phyloP scores from a whole-genome alignment of 257 asterid species.

The Jacaranda copaia region DNA sequence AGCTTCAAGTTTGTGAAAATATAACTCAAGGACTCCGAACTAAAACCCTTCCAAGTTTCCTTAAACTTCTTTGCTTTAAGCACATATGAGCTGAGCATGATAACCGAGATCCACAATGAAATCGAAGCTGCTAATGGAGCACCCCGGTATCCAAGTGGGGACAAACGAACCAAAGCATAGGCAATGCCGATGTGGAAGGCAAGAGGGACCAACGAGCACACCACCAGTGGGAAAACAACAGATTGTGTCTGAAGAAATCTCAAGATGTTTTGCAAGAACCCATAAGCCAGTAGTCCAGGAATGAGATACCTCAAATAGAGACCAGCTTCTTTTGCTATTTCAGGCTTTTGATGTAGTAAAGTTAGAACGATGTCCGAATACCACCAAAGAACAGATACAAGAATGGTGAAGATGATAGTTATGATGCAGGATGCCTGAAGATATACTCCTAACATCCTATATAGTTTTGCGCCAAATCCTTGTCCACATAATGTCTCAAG shows the following conservation, averaged over 20 bases:
- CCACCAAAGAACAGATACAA: slow-evolving; percentile 69
- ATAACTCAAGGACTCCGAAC: slow-evolving; percentile 45
- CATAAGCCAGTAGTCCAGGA: slow-evolving; percentile 77
- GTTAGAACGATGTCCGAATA: slow-evolving; percentile 52
- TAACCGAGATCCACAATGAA: slow-evolving; percentile 67
- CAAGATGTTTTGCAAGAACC: slow-evolving; percentile 63
- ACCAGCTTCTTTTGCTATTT: slow-evolving; percentile 60
- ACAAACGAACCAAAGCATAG: slow-evolving; percentile 53
- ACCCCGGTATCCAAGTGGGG: slow-evolving; percentile 58
- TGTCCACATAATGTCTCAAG: slow-evolving; percentile 92
- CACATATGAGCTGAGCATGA: slow-evolving; percentile 54
- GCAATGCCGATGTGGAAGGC: slow-evolving; percentile 62
- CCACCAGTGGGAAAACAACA: slow-evolving; percentile 58
- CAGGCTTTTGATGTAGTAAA: slow-evolving; percentile 66
- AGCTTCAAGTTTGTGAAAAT: slow-evolving; percentile 48
- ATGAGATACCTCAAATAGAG: slow-evolving; percentile 63
- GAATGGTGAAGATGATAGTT: slow-evolving; percentile 44
- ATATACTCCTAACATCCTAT: slow-evolving; percentile 64
- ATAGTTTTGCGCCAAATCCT: slow-evolving; percentile 72
- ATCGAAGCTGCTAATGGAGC: slow-evolving; percentile 71
- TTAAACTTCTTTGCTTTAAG: slow-evolving; percentile 45
- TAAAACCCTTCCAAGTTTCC: slow-evolving; percentile 66
- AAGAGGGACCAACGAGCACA: slow-evolving; percentile 61
- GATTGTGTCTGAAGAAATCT: slow-evolving; percentile 81
- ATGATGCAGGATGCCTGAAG: slow-evolving; percentile 77